phyloP scores from a whole-genome alignment of 495 filamentous ascomycete genomes.

The Trichocladium uniseriatum region DNA sequence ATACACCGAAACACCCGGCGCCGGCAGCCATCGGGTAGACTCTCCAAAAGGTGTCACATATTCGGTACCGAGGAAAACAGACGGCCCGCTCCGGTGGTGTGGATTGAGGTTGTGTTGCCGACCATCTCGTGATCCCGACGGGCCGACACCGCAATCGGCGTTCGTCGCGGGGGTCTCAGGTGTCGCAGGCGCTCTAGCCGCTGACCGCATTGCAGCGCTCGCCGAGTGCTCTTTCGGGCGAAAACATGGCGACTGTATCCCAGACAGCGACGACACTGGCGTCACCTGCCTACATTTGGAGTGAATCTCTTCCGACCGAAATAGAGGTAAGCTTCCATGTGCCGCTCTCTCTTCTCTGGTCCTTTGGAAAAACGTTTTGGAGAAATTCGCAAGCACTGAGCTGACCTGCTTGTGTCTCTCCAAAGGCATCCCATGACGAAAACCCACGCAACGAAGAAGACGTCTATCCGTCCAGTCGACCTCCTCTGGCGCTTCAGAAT shows the following conservation, averaged over 20 bases:
- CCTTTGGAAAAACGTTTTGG: neutral
- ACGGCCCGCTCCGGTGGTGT: neutral
- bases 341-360: neutral
- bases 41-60: neutral
- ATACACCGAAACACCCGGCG: neutral
- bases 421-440: constrained; percentile 15
- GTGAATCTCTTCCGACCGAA: constrained; percentile 32
- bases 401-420: constrained; percentile 6
- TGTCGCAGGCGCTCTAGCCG: too few relatives aligned
- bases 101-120: neutral
- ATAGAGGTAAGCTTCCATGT: constrained; percentile 28
- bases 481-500: constrained; percentile 24
- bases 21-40: constrained; percentile 1
- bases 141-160: neutral
- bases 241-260: constrained; percentile 46
- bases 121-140: neutral
- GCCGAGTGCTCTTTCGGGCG: constrained; percentile 7
- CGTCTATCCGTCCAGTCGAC: constrained; percentile 9
- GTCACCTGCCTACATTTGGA: constrained; percentile 45
- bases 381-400: neutral
- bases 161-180: too few relatives aligned
- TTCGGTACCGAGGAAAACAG: neutral
- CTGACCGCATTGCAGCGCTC: constrained; percentile 5
- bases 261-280: constrained; percentile 41
- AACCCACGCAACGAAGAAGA: constrained; percentile 14